Evolutionary conservation across 106 monocot genomes (phyloP).

Genomic region (Allium sativum): DNA sequence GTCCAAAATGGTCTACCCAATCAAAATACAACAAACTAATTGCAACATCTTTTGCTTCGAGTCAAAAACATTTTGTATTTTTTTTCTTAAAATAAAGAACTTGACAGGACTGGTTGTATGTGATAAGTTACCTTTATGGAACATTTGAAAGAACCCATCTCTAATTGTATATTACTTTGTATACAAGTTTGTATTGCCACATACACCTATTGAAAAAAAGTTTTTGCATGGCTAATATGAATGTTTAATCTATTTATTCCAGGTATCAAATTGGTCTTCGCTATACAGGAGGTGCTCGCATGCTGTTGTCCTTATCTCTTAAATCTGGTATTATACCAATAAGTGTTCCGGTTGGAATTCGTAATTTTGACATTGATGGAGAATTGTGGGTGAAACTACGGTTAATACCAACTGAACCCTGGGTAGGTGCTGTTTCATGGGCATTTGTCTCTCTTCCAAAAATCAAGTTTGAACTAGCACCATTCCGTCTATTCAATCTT

Average conservation of each 20-base stretch:
- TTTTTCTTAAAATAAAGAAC: too few relatives aligned
- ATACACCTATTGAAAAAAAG: not conserved
- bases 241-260: slow-evolving; percentile 8
- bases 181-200: too few relatives aligned
- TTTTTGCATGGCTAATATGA: not conserved
- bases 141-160: too few relatives aligned
- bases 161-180: too few relatives aligned
- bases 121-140: too few relatives aligned
- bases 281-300: slow-evolving; percentile 91
- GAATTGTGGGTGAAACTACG: slow-evolving; percentile 93
- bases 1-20: too few relatives aligned
- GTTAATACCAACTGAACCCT: slow-evolving; percentile 86
- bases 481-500: slow-evolving; percentile 88
- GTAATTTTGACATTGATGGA: slow-evolving; percentile 98
- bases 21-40: too few relatives aligned
- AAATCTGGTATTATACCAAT: slow-evolving; percentile 83
- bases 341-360: slow-evolving; percentile 73
- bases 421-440: slow-evolving; percentile 94
- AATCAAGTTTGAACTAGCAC: slow-evolving; percentile 84
- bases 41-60: too few relatives aligned
- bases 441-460: slow-evolving; percentile 98
- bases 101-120: too few relatives aligned
- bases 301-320: slow-evolving; percentile 68
- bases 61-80: too few relatives aligned
- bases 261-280: slow-evolving; percentile 97